Base-by-base conservation (phyloP, 1,284 basidiomycete genomes). In the Takashimella tepidaria region DNA sequence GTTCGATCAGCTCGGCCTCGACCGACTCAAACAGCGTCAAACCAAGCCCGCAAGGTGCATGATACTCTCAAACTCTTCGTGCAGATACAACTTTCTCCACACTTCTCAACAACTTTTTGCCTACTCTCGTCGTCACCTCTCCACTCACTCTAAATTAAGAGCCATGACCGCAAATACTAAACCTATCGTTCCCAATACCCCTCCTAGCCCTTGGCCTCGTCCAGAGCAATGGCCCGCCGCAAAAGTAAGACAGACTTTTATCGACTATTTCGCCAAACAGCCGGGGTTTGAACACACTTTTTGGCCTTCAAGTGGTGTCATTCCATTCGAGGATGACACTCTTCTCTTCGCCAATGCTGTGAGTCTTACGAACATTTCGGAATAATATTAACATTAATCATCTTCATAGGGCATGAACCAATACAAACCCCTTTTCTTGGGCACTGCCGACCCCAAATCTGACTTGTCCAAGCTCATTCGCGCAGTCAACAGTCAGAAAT, bases 401-500 rank as follows among this genome's bases (percentile, higher is more conserved):
- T 46, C 25, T 10, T 11, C 45, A 22, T 50, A 76, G 74, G 91
- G 92, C 56, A 95, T 95, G 92, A 95, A 95, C 76, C 90, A 96
- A 87, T 98, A 90, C 81, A 98, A 98, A 79, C 80, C 89, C 47
- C 91, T 98, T 62, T 98, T 98, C 76, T 82, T 98, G 31, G 95
- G 95, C 60, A 96, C 89, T 4, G 92, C 93, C 55, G 93, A 98
- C 77, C 92, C 92, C 45, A 74, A 83, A 88, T 70, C 93, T 86
- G 41, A 87, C 88, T 48, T 97, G 66, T 83, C 88, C 55, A 92
- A 88, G 73, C 80, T 97, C 64, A 89, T 87, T 70, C 87, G 96
- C 63, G 95, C 92, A 1, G 92, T 88, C 76, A 98, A 98, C 78
- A 88, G 84, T 52, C 95, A 98, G 75, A 98, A 92, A 77, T 98